Base-by-base conservation (phyloP, 331 rosid genomes). In the Stylosanthes scabra region DNA sequence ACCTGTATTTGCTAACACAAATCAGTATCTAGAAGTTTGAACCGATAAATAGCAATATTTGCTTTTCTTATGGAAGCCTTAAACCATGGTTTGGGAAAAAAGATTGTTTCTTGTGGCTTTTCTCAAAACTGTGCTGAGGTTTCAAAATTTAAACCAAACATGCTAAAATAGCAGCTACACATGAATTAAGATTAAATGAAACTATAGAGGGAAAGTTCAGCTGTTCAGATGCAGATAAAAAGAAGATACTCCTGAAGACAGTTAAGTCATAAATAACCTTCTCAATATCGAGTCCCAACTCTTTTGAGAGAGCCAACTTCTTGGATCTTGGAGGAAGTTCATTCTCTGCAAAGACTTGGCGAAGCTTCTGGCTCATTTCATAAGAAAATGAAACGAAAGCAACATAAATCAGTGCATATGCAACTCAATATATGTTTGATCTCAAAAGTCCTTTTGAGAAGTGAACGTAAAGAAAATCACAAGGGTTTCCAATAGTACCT, bases 281-380 rank as follows among this genome's bases (percentile, higher is more conserved):
- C 80, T 86, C 91, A 51, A 81, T 59, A 68, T 89, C 87, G 70
- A 91, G 95, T 74, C 91, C 91, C 76, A 91, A 74, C 70, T 91
- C 97, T 63, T 87, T 78, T 41, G 96, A 91, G 72, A 91, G 87
- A 63, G 75, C 77, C 44, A 85, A 88, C 76, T 80, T 89, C 63
- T 84, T 81, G 14, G 81, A 85, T 77, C 79, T 91, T 52, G 97
- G 70, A 39, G 97, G 96, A 82, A 89, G 97, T 80, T 89, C 93
- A 37, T 85, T 87, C 75, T 84, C 88, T 39, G 91, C 77, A 77
- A 91, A 91, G 31, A 56, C 97, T 87, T 86, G 85, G 74, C 91
- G 91, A 68, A 91, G 97, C 75, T 82, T 91, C 97, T 91, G 85
- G 63, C 55, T 61, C 75, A 70, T 77, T 72, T 28, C 63, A 63